Evolutionary conservation across 306 rosid genomes (phyloP).

Genomic region (Lithocarpus polystachyus): DNA sequence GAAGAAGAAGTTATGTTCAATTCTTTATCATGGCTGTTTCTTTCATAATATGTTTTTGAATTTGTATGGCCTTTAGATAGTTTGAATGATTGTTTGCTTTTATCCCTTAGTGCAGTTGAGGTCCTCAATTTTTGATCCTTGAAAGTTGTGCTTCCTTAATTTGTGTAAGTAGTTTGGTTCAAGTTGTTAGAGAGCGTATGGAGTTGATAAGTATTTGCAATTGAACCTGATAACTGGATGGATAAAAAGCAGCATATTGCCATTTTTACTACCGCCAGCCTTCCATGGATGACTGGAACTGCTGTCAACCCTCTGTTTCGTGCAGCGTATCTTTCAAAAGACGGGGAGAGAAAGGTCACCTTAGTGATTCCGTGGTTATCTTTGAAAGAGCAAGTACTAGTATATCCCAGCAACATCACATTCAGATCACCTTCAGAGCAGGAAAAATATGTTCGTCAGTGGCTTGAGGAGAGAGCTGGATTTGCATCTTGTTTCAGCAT

Average conservation of each 20-base stretch:
- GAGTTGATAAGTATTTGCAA: conserved; percentile 11
- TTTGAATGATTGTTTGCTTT: neutral
- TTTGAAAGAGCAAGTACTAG: conserved; percentile 61
- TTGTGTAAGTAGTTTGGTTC: neutral
- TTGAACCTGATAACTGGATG: conserved; percentile 46
- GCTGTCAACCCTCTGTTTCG: conserved; percentile 96
- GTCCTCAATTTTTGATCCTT: conserved; percentile 7
- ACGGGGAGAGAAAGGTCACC: conserved; percentile 61
- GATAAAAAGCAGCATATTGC: conserved; percentile 69
- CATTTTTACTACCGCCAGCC: conserved; percentile 94
- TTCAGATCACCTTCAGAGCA: conserved; percentile 67
- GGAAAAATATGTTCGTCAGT: conserved; percentile 62
- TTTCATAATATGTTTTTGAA: neutral
- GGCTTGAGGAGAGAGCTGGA: conserved; percentile 83
- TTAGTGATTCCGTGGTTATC: conserved; percentile 93
- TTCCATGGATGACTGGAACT: conserved; percentile 99
- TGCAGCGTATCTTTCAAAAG: conserved; percentile 74
- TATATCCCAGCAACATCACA: conserved; percentile 72
- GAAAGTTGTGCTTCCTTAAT: conserved; percentile 15
- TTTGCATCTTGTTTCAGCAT: conserved; percentile 53
- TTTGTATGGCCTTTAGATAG: neutral
- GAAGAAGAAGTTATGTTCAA: neutral
- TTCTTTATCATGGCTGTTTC: neutral
- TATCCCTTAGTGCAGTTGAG: conserved; percentile 7
- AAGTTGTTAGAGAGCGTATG: conserved; percentile 8